Conservation (phyloP, 257 asterid species). For the Penstemon newberryi region DNA sequence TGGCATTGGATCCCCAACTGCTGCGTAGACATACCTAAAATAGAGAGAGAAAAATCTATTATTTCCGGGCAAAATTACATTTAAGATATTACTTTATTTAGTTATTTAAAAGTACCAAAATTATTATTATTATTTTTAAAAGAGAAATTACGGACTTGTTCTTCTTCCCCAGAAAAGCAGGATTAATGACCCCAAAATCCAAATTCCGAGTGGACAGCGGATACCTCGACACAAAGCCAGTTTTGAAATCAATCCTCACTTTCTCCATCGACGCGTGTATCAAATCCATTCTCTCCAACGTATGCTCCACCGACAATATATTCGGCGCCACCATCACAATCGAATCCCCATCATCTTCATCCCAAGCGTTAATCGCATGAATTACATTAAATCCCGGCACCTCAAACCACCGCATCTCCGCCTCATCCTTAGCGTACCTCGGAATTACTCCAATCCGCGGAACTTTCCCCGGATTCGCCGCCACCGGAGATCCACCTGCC, state of each 20-base stretch:
- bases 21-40: slow-evolving; percentile 48
- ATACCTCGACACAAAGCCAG: slow-evolving; percentile 48
- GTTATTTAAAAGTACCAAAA: too few species aligned
- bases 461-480: slow-evolving; percentile 47
- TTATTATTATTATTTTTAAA: not conserved
- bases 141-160: slow-evolving; percentile 40
- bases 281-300: slow-evolving; percentile 61
- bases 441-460: slow-evolving; percentile 70
- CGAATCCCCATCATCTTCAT: slow-evolving; percentile 62
- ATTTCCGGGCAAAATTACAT: too few species aligned
- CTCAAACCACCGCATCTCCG: slow-evolving; percentile 71
- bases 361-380: slow-evolving; percentile 78
- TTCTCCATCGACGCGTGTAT: slow-evolving; percentile 72
- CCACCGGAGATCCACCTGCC: slow-evolving; percentile 56
- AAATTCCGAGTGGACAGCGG: slow-evolving; percentile 62
- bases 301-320: slow-evolving; percentile 61
- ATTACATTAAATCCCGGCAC: slow-evolving; percentile 55
- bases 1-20: slow-evolving; percentile 53
- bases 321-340: slow-evolving; percentile 73
- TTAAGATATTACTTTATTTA: too few species aligned
- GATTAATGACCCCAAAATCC: slow-evolving; percentile 68
- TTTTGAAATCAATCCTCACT: slow-evolving; percentile 53
- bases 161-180: slow-evolving; percentile 52
- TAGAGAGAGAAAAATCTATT: not conserved
- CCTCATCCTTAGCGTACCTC: slow-evolving; percentile 57